These are phyloP conservation scores for Kwoniella shandongensis DNA, from an alignment of 768 basidiomycete species.

Conservation along the genomic window DNA sequence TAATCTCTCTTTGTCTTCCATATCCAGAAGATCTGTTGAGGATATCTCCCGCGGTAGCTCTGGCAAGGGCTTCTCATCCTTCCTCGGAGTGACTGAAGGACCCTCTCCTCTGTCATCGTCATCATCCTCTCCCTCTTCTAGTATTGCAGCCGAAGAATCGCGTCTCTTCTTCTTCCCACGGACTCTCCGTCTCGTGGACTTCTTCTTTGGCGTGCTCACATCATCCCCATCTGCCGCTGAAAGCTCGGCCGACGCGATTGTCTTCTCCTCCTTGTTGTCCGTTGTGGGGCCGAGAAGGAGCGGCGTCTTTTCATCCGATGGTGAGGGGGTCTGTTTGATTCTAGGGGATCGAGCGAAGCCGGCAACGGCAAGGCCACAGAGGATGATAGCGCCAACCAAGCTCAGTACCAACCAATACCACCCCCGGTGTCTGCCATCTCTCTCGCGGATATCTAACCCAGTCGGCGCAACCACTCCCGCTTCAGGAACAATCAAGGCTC, in stretches of 20 bases:
- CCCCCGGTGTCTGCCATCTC: not conserved
- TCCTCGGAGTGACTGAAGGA: constrained; percentile 25
- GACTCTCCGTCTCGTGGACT: constrained; percentile 47
- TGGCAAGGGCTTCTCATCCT: constrained; percentile 40
- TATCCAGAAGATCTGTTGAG: constrained; percentile 32
- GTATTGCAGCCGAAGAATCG: constrained; percentile 49
- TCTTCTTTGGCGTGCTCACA: constrained; percentile 36
- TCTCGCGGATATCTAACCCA: constrained; percentile 30
- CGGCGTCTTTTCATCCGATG: constrained; percentile 36
- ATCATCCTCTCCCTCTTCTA: constrained; percentile 51
- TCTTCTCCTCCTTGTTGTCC: not conserved
- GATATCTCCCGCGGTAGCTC: constrained; percentile 44
- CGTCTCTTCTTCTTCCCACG: constrained; percentile 60
- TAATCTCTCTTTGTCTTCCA: constrained; percentile 44
- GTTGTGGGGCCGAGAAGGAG: constrained; percentile 17
- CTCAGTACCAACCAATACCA: constrained; percentile 28
- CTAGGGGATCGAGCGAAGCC: constrained; percentile 10
- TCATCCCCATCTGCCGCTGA: not conserved
- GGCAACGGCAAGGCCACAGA: constrained; percentile 16
- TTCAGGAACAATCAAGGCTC: constrained; percentile 18
- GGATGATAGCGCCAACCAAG: constrained; percentile 20
- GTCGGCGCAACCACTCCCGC: constrained; percentile 4
- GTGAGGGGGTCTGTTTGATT: constrained; percentile 8
- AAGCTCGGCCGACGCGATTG: not conserved
- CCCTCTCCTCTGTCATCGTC: constrained; percentile 41